Conservation (phyloP, 805 yeast species). For the Jamesozyma gamospora region DNA sequence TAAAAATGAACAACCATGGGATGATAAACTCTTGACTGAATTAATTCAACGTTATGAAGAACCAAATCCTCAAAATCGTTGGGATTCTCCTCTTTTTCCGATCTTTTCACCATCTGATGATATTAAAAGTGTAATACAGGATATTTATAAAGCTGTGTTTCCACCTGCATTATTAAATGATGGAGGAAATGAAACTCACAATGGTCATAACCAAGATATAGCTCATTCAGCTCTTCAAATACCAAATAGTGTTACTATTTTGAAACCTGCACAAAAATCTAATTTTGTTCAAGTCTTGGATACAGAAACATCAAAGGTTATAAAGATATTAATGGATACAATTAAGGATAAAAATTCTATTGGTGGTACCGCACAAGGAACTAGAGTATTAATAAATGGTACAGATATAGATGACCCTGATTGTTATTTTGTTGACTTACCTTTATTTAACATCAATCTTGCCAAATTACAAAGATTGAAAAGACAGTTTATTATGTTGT, state of each 20-base stretch:
- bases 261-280: constrained; percentile 69
- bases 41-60: constrained; percentile 85
- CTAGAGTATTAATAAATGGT: constrained; percentile 35
- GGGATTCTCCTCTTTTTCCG: constrained; percentile 90
- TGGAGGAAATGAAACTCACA: not conserved
- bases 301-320: constrained; percentile 53
- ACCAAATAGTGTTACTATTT: constrained; percentile 76
- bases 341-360: constrained; percentile 21
- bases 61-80: constrained; percentile 72
- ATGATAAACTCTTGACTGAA: constrained; percentile 50
- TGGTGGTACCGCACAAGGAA: constrained; percentile 32
- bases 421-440: constrained; percentile 47
- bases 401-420: constrained; percentile 32
- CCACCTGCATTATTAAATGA: not conserved
- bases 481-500: constrained; percentile 72
- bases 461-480: constrained; percentile 78
- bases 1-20: constrained; percentile 40
- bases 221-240: constrained; percentile 44
- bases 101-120: constrained; percentile 35
- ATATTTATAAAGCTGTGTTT: constrained; percentile 51
- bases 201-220: not conserved
- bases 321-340: constrained; percentile 50
- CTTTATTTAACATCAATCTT: constrained; percentile 42
- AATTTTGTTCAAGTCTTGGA: constrained; percentile 75
- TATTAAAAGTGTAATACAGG: constrained; percentile 47